Conservation (phyloP, 441 rosid species). For the Dalechampia spathulata region DNA sequence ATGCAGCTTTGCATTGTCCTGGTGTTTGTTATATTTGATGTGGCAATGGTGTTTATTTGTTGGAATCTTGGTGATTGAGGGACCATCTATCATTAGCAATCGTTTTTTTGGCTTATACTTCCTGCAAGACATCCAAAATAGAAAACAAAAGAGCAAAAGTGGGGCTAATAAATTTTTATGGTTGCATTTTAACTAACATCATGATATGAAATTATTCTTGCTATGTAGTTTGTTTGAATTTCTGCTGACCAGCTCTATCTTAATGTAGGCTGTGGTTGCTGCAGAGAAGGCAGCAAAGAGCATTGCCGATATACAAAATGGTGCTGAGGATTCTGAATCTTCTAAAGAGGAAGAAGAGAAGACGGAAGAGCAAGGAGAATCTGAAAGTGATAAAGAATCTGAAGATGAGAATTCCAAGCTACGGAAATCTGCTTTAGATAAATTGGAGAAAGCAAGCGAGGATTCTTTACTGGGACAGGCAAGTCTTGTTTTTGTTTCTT, state of each 20-base stretch:
- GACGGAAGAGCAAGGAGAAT: conserved; percentile 29
- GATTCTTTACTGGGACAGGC: conserved; percentile 89
- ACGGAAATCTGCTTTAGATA: conserved; percentile 65
- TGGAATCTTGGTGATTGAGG: not conserved
- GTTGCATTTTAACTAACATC: not conserved
- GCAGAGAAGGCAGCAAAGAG: conserved; percentile 88
- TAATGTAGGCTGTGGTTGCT: conserved; percentile 70
- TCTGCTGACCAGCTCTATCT: conserved; percentile 14
- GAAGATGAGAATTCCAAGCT: conserved; percentile 34
- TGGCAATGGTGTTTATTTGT: not conserved
- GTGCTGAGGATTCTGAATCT: conserved; percentile 51
- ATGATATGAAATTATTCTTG: not conserved
- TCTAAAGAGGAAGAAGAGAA: conserved; percentile 36
- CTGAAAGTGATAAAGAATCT: conserved; percentile 43
- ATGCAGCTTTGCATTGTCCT: not conserved
- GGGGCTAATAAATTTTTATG: conserved; percentile 1
- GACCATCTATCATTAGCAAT: not conserved
- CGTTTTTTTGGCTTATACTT: too few relatives aligned
- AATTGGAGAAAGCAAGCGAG: conserved; percentile 78
- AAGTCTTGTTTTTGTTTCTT: conserved; percentile 22
- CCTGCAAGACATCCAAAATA: too few relatives aligned
- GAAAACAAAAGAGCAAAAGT: not conserved
- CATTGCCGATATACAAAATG: conserved; percentile 44
- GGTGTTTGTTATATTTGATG: too few relatives aligned
- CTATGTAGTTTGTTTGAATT: conserved; percentile 1